Evolutionary conservation across 2,329 filamentous ascomycete species (phyloP).

Genomic region (Diaporthe destruens): DNA sequence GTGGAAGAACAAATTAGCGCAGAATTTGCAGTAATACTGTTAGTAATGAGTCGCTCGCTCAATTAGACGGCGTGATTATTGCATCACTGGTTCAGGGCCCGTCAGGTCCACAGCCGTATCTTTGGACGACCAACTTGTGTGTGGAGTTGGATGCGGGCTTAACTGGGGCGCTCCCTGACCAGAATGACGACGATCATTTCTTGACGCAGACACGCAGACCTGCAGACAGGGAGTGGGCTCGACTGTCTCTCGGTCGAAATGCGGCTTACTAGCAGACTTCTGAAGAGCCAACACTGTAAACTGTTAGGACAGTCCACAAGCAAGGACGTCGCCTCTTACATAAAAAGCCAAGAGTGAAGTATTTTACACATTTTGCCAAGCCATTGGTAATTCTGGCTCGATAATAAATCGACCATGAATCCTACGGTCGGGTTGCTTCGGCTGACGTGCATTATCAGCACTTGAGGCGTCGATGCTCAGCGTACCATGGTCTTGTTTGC

Average conservation of each 20-base stretch:
- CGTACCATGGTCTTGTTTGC: neutral
- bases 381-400: constrained; percentile 25
- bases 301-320: neutral
- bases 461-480: neutral
- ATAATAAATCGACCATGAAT: neutral
- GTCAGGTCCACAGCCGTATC: constrained; percentile 15
- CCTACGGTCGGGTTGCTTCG: neutral
- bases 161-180: constrained; percentile 27
- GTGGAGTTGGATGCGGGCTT: constrained; percentile 23
- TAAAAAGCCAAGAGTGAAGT: constrained; percentile 24
- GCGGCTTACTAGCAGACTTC: constrained; percentile 5
- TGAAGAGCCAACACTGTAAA: neutral
- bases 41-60: constrained; percentile 33
- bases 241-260: neutral
- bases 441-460: neutral
- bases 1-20: constrained; percentile 2
- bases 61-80: constrained; percentile 31
- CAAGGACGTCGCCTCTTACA: constrained; percentile 9
- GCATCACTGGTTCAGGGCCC: constrained; percentile 15
- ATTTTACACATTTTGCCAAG: constrained; percentile 17
- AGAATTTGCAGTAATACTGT: constrained; percentile 18
- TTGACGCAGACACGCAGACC: constrained; percentile 14
- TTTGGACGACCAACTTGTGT: constrained; percentile 15
- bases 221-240: constrained; percentile 20
- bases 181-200: constrained; percentile 15